Evolutionary conservation across 1,139 yeast genomes (phyloP), one percentile per base, ranked within the genome.

Genomic region (Candida sp.): DNA sequence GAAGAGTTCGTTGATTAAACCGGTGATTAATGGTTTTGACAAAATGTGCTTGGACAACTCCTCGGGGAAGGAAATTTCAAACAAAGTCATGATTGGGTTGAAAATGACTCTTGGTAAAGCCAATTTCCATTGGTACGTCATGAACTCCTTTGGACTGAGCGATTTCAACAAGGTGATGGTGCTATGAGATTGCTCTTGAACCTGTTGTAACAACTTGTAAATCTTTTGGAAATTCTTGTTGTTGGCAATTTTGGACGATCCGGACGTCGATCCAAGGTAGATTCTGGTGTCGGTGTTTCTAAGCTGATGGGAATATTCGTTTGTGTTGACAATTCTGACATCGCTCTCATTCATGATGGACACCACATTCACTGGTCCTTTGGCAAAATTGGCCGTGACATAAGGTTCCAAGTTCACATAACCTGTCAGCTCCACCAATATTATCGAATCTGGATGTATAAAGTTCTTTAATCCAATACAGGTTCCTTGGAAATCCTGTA

Each of bases 21-120:
- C 98, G 11, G 90, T 81, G 31, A 90, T 80, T 55, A 92, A 77
- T 6, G 98, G 98, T 63, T 89, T 90, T 44, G 96, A 93, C 53
- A 91, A 75, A 43, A 91, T 88, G 66, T 90, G 91, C 37, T 77
- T 70, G 25, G 80, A 72, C 49, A 92, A 74, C 46, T 78, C 70
- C 35, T 72, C 71, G 1, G 96, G 91, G 58, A 73, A 78, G 5
- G 86, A 81, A 51, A 84, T 80, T 66, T 91, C 97, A 59, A 92
- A 85, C 25, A 90, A 67, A 34, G 91, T 78, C 45, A 90, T 74
- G 44, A 92, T 70, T 2, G 96, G 92, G 66, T 87, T 90, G 63
- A 91, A 85, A 12, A 92, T 86, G 43, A 91, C 82, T 54, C 86
- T 78, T 4, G 96, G 91, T 53, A 91, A 77, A 0, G 96, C 93